A percentile compares a stretch with the other conserved stretches of the same genome.
These are phyloP conservation scores for Radiomyces spectabilis DNA, from an alignment of 192 early-diverging fungal species.

Conservation along the genomic window DNA sequence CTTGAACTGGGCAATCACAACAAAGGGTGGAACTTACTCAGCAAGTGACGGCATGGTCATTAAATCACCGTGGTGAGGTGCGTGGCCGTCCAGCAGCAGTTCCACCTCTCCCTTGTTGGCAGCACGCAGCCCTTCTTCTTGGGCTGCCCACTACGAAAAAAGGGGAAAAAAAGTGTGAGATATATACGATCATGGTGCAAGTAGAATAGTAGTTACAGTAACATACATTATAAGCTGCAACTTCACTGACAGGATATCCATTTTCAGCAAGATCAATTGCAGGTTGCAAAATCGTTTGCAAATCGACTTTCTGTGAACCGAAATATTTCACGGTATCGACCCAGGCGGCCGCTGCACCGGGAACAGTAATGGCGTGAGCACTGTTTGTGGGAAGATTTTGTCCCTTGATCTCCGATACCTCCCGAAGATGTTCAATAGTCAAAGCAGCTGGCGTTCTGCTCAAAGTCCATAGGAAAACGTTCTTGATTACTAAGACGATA, in stretches of 20 bases:
- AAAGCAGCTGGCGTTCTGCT: constrained; percentile 44
- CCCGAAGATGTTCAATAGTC: constrained; percentile 39
- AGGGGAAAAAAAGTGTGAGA: no score
- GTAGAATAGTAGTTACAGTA: no score
- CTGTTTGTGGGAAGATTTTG: constrained; percentile 27
- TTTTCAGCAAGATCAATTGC: constrained; percentile 64
- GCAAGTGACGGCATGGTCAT: constrained; percentile 53
- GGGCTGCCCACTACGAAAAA: constrained; percentile 29
- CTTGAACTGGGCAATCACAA: no score
- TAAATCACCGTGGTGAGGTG: constrained; percentile 54
- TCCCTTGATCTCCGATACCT: constrained; percentile 15
- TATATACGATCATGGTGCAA: no score
- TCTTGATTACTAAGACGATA: no score
- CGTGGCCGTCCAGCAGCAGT: constrained; percentile 42
- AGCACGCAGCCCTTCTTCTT: constrained; percentile 10
- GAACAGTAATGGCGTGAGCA: constrained; percentile 56
- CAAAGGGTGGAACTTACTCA: constrained; percentile 22
- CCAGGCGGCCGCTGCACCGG: constrained; percentile 72
- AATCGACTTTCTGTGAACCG: constrained; percentile 51
- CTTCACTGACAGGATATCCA: constrained; percentile 41
- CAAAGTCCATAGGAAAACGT: constrained; percentile 1
- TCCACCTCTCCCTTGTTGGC: constrained; percentile 36
- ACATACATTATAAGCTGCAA: constrained; percentile 22
- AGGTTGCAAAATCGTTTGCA: constrained; percentile 52
- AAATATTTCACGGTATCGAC: constrained; percentile 54